These are phyloP conservation scores for Kalanchoe fedtschenkoi DNA, from an alignment of 164 flowering plant genomes.

Conservation along the genomic window DNA sequence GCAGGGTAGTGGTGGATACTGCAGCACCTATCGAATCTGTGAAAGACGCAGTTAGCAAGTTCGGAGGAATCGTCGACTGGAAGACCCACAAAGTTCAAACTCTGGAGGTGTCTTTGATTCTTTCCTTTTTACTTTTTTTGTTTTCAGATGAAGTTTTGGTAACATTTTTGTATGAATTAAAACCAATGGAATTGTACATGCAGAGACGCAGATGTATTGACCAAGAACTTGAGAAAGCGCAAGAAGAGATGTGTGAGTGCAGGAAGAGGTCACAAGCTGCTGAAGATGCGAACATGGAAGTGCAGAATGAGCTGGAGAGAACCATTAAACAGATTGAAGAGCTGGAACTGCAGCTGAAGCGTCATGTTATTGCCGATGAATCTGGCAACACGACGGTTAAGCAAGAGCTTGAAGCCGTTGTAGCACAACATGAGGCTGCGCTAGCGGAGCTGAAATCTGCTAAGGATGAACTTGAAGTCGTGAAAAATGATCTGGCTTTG, in stretches of 20 bases:
- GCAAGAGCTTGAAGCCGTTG: background rate
- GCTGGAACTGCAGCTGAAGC: background rate
- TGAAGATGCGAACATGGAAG: background rate
- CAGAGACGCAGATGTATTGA: background rate
- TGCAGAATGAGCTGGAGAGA: conserved; percentile 1
- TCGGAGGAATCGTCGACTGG: conserved; percentile 2
- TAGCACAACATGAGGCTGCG: too few species aligned
- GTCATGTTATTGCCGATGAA: background rate
- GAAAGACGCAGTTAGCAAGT: background rate
- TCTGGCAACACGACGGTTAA: background rate
- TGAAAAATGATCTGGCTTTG: too few species aligned
- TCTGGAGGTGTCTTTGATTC: background rate
- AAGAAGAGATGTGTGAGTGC: conserved; percentile 1
- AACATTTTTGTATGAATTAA: background rate
- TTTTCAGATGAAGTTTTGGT: background rate
- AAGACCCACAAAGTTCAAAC: background rate
- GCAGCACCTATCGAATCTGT: conserved; percentile 1
- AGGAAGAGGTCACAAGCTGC: background rate
- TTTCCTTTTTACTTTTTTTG: background rate
- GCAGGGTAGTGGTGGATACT: conserved; percentile 1
- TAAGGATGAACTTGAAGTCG: too few species aligned
- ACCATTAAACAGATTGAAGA: background rate
- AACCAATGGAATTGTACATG: background rate
- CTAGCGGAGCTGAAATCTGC: too few species aligned
- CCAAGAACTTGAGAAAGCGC: background rate